Evolutionary conservation across 768 basidiomycete species (phyloP).

Genomic region (Kwoniella heveanensis): DNA sequence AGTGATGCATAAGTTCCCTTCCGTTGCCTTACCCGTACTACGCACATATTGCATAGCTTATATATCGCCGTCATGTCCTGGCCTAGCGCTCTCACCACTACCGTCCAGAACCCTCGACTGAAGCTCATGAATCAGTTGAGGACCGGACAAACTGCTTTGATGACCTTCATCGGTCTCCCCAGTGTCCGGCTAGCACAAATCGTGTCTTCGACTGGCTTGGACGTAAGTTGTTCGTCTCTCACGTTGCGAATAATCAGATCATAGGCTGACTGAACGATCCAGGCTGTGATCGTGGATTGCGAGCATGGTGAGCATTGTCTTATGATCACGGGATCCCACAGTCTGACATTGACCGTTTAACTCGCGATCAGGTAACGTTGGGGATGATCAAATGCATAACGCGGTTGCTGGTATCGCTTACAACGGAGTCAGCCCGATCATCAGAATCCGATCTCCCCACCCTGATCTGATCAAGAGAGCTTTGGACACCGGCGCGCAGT

Average conservation of each 20-base stretch:
- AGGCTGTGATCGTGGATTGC: constrained; percentile 9
- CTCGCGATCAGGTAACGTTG: background rate
- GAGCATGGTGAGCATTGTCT: constrained; percentile 30
- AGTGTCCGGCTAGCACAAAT: constrained; percentile 34
- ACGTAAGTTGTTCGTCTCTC: constrained; percentile 26
- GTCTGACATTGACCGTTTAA: no score
- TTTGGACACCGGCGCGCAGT: constrained; percentile 54
- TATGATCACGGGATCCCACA: no score
- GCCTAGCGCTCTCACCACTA: constrained; percentile 31
- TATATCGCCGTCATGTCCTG: constrained; percentile 1
- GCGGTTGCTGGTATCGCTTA: constrained; percentile 43
- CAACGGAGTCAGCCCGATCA: constrained; percentile 38
- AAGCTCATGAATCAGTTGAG: constrained; percentile 33
- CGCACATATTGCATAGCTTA: no score
- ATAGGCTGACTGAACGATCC: constrained; percentile 2
- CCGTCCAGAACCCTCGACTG: constrained; percentile 35
- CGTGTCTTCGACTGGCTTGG: constrained; percentile 37
- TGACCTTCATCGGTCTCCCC: constrained; percentile 42
- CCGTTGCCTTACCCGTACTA: no score
- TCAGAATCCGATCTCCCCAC: constrained; percentile 39
- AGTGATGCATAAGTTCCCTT: no score
- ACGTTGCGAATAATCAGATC: no score
- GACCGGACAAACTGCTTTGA: constrained; percentile 28
- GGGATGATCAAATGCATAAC: constrained; percentile 50
- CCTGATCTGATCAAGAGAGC: constrained; percentile 49